These are phyloP conservation scores for Ogataea trehaloabstinens DNA, from an alignment of 805 yeast genomes.

Conservation along the genomic window DNA sequence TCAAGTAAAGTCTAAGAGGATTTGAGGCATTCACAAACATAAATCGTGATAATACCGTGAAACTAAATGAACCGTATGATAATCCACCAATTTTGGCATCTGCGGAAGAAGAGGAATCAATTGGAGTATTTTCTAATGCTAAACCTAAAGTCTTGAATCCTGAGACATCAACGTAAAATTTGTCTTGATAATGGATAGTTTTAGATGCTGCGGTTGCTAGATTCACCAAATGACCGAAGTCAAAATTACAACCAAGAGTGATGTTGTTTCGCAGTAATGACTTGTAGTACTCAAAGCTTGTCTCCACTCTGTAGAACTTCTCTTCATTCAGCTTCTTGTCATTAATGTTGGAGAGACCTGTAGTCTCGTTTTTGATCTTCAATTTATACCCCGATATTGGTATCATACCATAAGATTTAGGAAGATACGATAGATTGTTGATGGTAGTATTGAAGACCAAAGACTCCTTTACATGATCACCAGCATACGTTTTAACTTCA, in stretches of 20 bases:
- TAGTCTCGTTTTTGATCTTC: conserved; percentile 44
- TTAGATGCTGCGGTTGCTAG: conserved; percentile 26
- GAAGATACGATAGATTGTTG: conserved; percentile 42
- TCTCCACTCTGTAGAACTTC: conserved; percentile 37
- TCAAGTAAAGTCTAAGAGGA: conserved; percentile 61
- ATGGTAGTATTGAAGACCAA: conserved; percentile 40
- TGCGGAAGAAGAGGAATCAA: conserved; percentile 2
- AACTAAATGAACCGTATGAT: conserved; percentile 27
- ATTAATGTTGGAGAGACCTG: conserved; percentile 28
- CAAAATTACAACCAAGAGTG: conserved; percentile 48
- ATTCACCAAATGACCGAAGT: conserved; percentile 56
- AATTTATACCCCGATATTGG: conserved; percentile 46
- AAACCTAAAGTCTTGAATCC: conserved; percentile 23
- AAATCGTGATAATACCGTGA: conserved; percentile 49
- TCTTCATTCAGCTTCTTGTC: conserved; percentile 19
- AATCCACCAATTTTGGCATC: conserved; percentile 19
- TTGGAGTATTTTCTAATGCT: conserved; percentile 1
- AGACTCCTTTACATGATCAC: conserved; percentile 59
- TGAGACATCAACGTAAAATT: conserved; percentile 60
- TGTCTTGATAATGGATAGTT: conserved; percentile 65
- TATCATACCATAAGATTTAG: conserved; percentile 35
- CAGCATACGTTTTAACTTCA: conserved; percentile 56
- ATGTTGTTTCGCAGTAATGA: conserved; percentile 44
- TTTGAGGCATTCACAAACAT: conserved; percentile 50
- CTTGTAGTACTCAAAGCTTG: conserved; percentile 31